Evolutionary conservation across 805 yeast species (phyloP).

Genomic region (Pichia paraexigua): DNA sequence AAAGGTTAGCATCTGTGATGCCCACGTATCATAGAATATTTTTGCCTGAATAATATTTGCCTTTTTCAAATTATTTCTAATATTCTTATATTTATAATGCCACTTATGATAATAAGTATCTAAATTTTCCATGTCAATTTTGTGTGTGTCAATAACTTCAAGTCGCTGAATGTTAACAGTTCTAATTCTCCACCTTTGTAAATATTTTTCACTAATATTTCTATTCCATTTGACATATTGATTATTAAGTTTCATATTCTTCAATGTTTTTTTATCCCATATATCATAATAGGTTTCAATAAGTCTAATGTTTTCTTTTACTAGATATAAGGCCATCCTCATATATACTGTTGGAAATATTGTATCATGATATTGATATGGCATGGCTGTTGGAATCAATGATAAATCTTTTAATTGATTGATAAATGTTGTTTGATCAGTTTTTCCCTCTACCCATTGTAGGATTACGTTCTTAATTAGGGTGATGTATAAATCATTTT

Average conservation of each 20-base stretch:
- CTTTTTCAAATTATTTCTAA: not conserved
- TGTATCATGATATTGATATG: conserved; percentile 11
- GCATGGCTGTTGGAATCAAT: conserved; percentile 21
- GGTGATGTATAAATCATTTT: conserved; percentile 17
- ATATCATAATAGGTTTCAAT: conserved; percentile 15
- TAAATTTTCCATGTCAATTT: not conserved
- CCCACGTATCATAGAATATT: not conserved
- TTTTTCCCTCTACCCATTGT: conserved; percentile 12
- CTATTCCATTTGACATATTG: not conserved
- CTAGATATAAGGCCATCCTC: conserved; percentile 21
- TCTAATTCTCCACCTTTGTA: not conserved
- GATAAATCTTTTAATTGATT: conserved; percentile 18
- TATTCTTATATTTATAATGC: not conserved
- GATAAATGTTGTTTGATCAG: conserved; percentile 13
- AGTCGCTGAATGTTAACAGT: not conserved
- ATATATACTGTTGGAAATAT: conserved; percentile 19
- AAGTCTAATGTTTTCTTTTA: conserved; percentile 15
- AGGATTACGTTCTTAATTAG: conserved; percentile 15
- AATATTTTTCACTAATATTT: not conserved
- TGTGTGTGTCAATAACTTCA: not conserved
- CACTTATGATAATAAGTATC: not conserved
- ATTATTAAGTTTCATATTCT: not conserved
- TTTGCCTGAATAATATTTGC: not conserved
- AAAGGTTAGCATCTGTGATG: not conserved
- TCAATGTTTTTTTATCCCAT: conserved; percentile 10